Conservation (phyloP, 192 early-diverging fungal genomes). For the Polychytrium aggregatum region DNA sequence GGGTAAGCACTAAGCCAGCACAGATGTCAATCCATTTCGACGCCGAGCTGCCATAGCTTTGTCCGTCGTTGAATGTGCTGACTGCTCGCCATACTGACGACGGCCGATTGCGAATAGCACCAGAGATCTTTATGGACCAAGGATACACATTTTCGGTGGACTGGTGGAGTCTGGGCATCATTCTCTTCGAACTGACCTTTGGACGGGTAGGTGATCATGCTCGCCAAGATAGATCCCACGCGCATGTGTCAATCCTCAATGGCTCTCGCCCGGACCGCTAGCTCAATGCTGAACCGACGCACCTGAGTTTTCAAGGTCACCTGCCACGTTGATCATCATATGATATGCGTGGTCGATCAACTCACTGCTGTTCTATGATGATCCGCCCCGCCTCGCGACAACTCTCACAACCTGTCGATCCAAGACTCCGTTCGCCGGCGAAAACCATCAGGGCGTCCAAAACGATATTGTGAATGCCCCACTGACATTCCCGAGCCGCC, state of each 20-base stretch:
- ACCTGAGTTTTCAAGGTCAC: too few relatives aligned
- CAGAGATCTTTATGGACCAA: conserved; percentile 9
- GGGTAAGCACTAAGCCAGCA: too few relatives aligned
- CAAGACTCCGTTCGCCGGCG: conserved; percentile 58
- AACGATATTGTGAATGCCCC: conserved; percentile 45
- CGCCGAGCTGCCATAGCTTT: too few relatives aligned
- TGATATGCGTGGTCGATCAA: conserved; percentile 27
- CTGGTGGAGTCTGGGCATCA: conserved; percentile 65
- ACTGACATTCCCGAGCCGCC: conserved; percentile 48
- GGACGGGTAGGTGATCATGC: conserved; percentile 53
- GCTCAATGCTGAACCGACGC: too few relatives aligned
- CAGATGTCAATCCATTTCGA: too few relatives aligned
- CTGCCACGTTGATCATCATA: too few relatives aligned
- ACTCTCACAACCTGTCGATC: too few relatives aligned
- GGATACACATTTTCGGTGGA: conserved; percentile 25
- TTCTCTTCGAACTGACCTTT: conserved; percentile 57
- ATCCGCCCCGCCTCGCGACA: conserved; percentile 16
- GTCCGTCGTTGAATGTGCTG: too few relatives aligned
- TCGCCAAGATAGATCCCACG: too few relatives aligned
- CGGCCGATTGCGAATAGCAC: background rate
- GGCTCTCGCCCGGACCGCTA: too few relatives aligned
- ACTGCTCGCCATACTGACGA: too few relatives aligned
- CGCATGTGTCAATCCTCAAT: too few relatives aligned
- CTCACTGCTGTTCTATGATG: conserved; percentile 8
- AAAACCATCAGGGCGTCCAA: conserved; percentile 44